phyloP scores from a whole-genome alignment of 2,329 filamentous ascomycete species.

The Colletotrichum filicis region DNA sequence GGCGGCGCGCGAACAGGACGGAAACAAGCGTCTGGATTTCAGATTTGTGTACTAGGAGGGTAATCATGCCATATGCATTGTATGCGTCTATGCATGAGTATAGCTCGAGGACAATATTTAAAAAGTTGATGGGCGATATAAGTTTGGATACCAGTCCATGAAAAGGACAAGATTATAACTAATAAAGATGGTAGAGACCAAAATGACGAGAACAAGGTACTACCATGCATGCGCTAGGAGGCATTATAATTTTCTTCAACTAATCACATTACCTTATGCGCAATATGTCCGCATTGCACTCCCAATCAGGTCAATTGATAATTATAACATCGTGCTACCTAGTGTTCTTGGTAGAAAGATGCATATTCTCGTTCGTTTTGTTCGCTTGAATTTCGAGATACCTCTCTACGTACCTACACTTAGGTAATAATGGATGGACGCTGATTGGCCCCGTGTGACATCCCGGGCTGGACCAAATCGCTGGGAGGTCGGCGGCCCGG shows the following conservation, averaged over 20 bases:
- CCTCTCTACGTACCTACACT: neutral
- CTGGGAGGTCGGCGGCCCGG: conserved; percentile 15
- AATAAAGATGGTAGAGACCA: neutral
- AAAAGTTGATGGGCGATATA: neutral
- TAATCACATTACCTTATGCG: neutral
- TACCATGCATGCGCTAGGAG: neutral
- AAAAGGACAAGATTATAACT: neutral
- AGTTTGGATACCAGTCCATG: conserved; percentile 1
- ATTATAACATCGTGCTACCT: neutral
- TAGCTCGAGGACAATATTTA: too few relatives aligned
- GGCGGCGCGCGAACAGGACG: conserved; percentile 55
- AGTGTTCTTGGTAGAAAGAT: neutral
- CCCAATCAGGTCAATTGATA: neutral
- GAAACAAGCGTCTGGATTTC: conserved; percentile 53
- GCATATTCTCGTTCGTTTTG: neutral
- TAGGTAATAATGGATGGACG: neutral
- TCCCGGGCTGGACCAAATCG: conserved; percentile 8
- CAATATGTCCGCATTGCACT: neutral
- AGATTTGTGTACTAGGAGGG: conserved; percentile 26
- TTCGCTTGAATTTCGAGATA: neutral
- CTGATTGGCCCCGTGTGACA: neutral
- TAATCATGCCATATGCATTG: neutral
- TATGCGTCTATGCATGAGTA: neutral
- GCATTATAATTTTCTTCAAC: neutral
- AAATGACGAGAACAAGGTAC: neutral